These are phyloP conservation scores for Cryptococcus sp. DNA, from an alignment of 1,284 basidiomycete genomes.

Conservation along the genomic window DNA sequence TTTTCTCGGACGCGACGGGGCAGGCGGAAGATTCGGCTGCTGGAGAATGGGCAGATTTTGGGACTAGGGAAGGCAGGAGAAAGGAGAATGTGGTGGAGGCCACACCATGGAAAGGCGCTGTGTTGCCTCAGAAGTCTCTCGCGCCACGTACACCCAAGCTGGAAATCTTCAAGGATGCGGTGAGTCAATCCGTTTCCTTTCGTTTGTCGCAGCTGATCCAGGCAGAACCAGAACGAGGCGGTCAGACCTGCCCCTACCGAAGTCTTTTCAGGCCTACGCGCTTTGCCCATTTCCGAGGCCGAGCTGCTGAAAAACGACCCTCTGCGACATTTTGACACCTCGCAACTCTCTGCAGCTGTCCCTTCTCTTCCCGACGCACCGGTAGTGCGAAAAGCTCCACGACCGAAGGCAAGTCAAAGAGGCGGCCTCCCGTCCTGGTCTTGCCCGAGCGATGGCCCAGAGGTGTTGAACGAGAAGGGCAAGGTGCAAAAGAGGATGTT, in stretches of 20 bases:
- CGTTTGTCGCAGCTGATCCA: conserved; percentile 4
- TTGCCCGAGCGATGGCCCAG: conserved; percentile 40
- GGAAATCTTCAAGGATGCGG: conserved; percentile 51
- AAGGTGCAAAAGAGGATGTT: conserved; percentile 45
- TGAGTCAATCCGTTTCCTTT: conserved; percentile 19
- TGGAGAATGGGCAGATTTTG: conserved; percentile 50
- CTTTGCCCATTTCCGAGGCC: conserved; percentile 41
- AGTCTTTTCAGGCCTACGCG: conserved; percentile 39
- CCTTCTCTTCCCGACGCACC: conserved; percentile 21
- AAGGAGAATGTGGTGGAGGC: conserved; percentile 52
- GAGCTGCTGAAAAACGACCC: conserved; percentile 55
- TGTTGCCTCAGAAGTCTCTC: conserved; percentile 41
- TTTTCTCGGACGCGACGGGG: conserved; percentile 44
- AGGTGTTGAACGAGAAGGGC: conserved; percentile 33
- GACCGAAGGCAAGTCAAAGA: conserved; percentile 13
- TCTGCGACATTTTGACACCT: not conserved
- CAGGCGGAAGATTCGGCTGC: conserved; percentile 20
- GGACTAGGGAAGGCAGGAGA: conserved; percentile 48
- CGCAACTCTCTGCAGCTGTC: not conserved
- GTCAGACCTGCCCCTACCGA: conserved; percentile 32
- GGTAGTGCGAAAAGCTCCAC: conserved; percentile 27
- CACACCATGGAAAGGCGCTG: conserved; percentile 50
- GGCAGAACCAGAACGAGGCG: conserved; percentile 20
- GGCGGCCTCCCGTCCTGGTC: conserved; percentile 29
- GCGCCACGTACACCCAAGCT: conserved; percentile 49